Evolutionary conservation across 495 filamentous ascomycete genomes (phyloP), one percentile per base, ranked within the genome.

Genomic region (Chaetomium cochliodes): DNA sequence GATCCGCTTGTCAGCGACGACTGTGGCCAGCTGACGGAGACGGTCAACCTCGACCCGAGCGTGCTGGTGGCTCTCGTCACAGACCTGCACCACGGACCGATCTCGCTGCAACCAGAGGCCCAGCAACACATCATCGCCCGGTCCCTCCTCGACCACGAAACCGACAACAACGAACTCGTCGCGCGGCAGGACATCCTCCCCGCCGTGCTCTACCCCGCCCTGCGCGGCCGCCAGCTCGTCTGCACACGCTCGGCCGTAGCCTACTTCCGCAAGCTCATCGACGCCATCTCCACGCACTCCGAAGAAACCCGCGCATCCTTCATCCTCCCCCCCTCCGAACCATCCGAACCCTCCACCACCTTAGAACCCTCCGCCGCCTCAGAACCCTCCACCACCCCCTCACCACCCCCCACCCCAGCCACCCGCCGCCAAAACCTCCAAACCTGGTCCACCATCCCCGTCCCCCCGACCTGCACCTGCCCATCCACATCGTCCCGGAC

Each of bases 1-100:
- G 66, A 69, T 44, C 57, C 56, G 0, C 62, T 71, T 0, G 66
- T 74, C 5, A 56, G 58, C 20, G 71, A 72, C 20, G 67, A 71
- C 41, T 77, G 65, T 63, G 67, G 63, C 25, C 67, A 60, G 15
- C 41, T 78, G 53, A 77, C 77, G 0, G 59, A 69, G 5, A 68
- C 70, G 0, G 59, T 76, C 16, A 79, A 81, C 65, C 73, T 80
- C 30, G 78, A 81, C 63, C 75, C 74, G 3, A 77, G 75, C 28
- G 77, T 73, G 39, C 70, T 81, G 6, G 65, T 79, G 0, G 70
- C 79, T 4, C 68, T 81, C 0, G 69, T 76, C 22, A 75, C 77
- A 0, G 79, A 81, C 58, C 66, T 81, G 12, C 77, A 78, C 23
- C 77, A 80, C 62, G 71, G 72, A 28, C 67, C 68, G 0, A 62